phyloP scores from a whole-genome alignment of 2,329 filamentous ascomycete species.

The Colletotrichum liaoningense region DNA sequence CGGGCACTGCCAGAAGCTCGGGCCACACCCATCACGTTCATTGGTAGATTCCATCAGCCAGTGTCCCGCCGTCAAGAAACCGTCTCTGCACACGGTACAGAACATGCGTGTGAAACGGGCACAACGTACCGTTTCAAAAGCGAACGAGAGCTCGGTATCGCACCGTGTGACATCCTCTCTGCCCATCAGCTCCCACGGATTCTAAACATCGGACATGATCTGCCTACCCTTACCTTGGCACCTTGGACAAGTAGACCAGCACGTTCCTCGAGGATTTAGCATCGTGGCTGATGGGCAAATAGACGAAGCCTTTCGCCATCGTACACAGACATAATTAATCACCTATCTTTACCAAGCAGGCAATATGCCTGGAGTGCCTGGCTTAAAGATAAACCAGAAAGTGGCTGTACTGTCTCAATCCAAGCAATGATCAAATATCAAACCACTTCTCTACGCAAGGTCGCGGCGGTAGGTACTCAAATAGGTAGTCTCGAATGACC shows the following conservation, averaged over 20 bases:
- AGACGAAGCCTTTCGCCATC: too few relatives aligned
- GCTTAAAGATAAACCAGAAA: not conserved
- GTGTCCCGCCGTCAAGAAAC: not conserved
- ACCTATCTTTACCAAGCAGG: too few relatives aligned
- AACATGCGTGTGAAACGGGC: not conserved
- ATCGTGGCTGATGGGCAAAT: not conserved
- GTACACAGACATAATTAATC: too few relatives aligned
- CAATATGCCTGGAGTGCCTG: too few relatives aligned
- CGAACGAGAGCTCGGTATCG: not conserved
- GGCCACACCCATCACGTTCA: not conserved
- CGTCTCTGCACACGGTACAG: not conserved
- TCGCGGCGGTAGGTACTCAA: too few relatives aligned
- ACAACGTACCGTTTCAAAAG: not conserved
- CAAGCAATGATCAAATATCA: not conserved
- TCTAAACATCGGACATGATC: not conserved
- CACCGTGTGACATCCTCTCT: not conserved
- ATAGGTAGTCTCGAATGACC: not conserved
- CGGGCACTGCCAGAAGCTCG: conserved; percentile 30
- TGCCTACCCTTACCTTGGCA: not conserved
- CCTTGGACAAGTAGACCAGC: not conserved
- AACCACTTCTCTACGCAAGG: not conserved
- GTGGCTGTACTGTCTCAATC: not conserved
- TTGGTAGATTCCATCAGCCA: not conserved
- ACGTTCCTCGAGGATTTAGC: not conserved
- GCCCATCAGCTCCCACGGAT: not conserved